phyloP scores from a whole-genome alignment of 1,284 basidiomycete genomes.

The Papiliotrema fonsecae region DNA sequence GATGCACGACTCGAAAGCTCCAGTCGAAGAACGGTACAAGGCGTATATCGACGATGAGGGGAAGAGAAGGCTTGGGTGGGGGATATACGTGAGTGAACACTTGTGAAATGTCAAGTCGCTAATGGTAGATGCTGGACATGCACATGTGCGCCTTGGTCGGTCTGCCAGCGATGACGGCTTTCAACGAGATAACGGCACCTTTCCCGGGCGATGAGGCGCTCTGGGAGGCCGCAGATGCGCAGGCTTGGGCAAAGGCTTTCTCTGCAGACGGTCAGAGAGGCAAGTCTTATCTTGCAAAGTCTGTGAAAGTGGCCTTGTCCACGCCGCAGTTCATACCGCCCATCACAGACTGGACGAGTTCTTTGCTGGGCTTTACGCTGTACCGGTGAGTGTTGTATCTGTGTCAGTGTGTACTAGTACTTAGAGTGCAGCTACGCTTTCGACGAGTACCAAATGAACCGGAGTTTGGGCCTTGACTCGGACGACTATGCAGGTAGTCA shows the following conservation, averaged over 20 bases:
- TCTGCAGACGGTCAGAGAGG: not conserved
- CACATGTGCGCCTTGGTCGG: conserved; percentile 23
- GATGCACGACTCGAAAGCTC: not conserved
- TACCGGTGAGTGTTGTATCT: conserved; percentile 20
- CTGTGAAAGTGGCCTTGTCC: not conserved
- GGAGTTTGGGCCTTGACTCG: not conserved
- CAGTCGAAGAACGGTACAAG: not conserved
- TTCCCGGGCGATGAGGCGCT: conserved; percentile 23
- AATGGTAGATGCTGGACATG: conserved; percentile 24
- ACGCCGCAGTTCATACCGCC: not conserved
- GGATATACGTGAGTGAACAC: conserved; percentile 27
- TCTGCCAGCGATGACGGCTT: conserved; percentile 23
- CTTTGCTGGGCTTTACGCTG: conserved; percentile 23
- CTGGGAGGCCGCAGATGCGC: conserved; percentile 27
- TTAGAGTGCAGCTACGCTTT: not conserved
- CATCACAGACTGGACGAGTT: conserved; percentile 23
- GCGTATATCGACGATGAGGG: conserved; percentile 31
- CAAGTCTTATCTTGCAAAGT: conserved; percentile 2
- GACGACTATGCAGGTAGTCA: not conserved
- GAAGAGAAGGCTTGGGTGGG: conserved; percentile 30
- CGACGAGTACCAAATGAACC: not conserved
- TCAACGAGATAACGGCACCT: conserved; percentile 23
- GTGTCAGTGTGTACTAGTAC: not conserved
- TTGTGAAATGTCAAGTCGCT: not conserved
- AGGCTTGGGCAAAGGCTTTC: conserved; percentile 14